Evolutionary conservation across 805 yeast species (phyloP).

Genomic region (Metschnikowia gruessii): DNA sequence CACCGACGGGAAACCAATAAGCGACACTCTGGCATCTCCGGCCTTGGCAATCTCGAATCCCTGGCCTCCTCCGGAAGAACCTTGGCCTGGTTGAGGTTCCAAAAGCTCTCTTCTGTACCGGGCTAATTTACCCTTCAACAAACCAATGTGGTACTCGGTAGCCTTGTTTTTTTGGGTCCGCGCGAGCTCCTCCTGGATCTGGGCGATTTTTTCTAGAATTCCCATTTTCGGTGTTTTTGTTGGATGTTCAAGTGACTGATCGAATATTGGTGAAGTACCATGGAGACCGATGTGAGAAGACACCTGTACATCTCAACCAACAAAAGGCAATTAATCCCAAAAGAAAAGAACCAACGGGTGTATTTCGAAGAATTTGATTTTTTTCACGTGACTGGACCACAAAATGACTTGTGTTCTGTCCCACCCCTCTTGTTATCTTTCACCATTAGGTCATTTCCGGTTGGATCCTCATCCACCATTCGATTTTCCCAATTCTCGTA

Average conservation of each 20-base stretch:
- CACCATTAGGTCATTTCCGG: no score
- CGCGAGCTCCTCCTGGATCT: constrained; percentile 89
- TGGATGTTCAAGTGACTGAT: no score
- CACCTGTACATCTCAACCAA: constrained; percentile 22
- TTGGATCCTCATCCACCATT: no score
- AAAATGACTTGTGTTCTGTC: no score
- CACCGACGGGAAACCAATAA: constrained; percentile 96
- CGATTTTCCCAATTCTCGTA: no score
- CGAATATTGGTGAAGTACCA: not conserved
- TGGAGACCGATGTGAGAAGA: not conserved
- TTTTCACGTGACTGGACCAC: no score
- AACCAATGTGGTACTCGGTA: constrained; percentile 94
- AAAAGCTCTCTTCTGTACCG: constrained; percentile 85
- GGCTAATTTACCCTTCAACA: constrained; percentile 91
- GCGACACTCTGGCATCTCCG: constrained; percentile 93
- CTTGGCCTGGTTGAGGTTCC: constrained; percentile 81
- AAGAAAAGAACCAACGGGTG: no score
- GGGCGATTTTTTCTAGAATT: constrained; percentile 67
- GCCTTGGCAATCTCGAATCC: constrained; percentile 94
- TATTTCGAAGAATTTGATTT: no score
- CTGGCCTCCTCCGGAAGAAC: constrained; percentile 71
- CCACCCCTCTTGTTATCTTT: no score
- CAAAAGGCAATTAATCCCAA: no score
- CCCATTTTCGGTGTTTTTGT: constrained; percentile 14
- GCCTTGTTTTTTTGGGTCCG: constrained; percentile 97